Conservation (phyloP, 306 rosid species). For the Malus fusca region DNA sequence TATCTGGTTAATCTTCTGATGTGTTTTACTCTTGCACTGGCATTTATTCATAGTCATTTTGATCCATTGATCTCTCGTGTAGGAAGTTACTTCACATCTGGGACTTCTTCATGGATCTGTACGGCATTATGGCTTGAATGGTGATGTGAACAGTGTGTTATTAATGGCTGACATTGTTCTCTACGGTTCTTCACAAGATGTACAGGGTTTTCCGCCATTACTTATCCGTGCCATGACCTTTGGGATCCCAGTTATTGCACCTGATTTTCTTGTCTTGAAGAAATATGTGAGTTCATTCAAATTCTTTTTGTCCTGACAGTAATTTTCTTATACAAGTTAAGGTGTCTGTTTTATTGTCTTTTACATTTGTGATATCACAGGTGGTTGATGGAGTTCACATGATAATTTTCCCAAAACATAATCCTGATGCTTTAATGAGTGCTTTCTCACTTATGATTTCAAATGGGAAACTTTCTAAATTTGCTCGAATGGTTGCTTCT, state of each 20-base stretch:
- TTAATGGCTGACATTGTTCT: slow-evolving; percentile 87
- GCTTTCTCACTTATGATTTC: slow-evolving; percentile 76
- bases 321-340: slow-evolving; percentile 15
- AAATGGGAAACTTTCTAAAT: slow-evolving; percentile 77
- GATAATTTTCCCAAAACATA: slow-evolving; percentile 57
- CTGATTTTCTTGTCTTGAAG: slow-evolving; percentile 69
- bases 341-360: neutral
- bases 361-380: slow-evolving; percentile 34
- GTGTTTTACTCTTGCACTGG: slow-evolving; percentile 5
- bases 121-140: slow-evolving; percentile 66
- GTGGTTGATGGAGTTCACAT: slow-evolving; percentile 72
- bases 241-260: slow-evolving; percentile 71
- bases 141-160: slow-evolving; percentile 64
- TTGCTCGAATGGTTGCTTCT: slow-evolving; percentile 66
- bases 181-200: slow-evolving; percentile 87
- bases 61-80: slow-evolving; percentile 36
- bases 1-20: slow-evolving; percentile 7
- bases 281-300: slow-evolving; percentile 62
- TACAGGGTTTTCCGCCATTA: slow-evolving; percentile 88
- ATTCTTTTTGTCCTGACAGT: slow-evolving; percentile 8
- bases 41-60: slow-evolving; percentile 12
- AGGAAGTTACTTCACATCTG: slow-evolving; percentile 80
- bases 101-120: slow-evolving; percentile 78
- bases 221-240: slow-evolving; percentile 83
- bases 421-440: slow-evolving; percentile 71